Evolutionary conservation across 2,329 filamentous ascomycete genomes (phyloP), one percentile per base, ranked within the genome.

Genomic region (Aspergillus sp.): DNA sequence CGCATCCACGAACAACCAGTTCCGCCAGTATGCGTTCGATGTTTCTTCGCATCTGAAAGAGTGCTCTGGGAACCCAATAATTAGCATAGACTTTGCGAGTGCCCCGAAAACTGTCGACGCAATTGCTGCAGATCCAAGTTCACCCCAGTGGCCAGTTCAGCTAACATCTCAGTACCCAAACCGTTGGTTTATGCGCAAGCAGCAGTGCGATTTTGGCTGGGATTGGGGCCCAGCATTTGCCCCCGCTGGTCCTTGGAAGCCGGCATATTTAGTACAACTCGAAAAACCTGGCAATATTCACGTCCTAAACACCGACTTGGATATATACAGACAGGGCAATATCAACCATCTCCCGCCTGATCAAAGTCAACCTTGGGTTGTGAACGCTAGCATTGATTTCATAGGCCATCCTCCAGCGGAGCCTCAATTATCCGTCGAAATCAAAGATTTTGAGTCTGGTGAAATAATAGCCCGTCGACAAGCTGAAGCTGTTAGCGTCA

Each of bases 201-300:
- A 86, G 64, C 82, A 87, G 66, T 83, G 77, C 7, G 84, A 87
- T 66, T 87, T 87, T 67, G 85, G 85, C 2, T 88, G 85, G 85
- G 84, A 86, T 58, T 85, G 83, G 83, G 83, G 83, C 9, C 83
- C 83, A 9, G 82, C 81, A 0, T 85, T 87, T 65, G 77, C 80
- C n/a, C 83, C 85, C 0, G 81, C 82, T n/a, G 85, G 85, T 2
- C 81, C 84, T 6, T 88, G 85, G 85, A 78, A 82, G 60, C 81
- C 83, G 42, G 84, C 82, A 1, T 84, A 80, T 66, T 69, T 85
- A 1, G 74, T 86, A 12, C 83, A 86, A 60, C 72, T 85, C 7
- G 66, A 69, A 3, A 58, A 71, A 1, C 58, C 72, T 1, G 71
- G 80, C 34, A 64, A 72, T 15, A 64, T 82, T 2, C 77, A 84